Conservation (phyloP, 2,329 filamentous ascomycete species). For the Apiospora pterosperma region DNA sequence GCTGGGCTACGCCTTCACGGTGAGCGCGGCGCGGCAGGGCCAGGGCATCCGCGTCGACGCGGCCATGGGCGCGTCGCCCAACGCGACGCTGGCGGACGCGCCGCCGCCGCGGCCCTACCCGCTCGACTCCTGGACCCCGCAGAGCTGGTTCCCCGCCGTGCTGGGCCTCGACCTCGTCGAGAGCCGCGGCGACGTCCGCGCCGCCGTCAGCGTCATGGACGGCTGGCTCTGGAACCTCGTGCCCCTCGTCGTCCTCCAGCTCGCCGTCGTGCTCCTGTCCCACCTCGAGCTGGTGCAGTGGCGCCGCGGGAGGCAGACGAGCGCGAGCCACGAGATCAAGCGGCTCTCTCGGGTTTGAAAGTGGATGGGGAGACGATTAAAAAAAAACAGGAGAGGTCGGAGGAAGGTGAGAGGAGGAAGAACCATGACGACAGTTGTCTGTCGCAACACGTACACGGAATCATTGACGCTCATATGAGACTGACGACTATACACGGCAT, state of each 20-base stretch:
- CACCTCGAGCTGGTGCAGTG: not conserved
- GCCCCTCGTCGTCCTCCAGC: conserved; percentile 24
- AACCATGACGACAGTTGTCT: too few relatives aligned
- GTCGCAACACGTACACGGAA: too few relatives aligned
- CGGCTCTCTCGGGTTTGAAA: not conserved
- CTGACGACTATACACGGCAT: too few relatives aligned
- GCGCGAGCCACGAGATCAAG: not conserved
- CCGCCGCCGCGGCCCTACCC: conserved; percentile 24
- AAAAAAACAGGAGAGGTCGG: not conserved
- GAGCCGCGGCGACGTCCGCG: conserved; percentile 19
- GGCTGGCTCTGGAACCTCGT: conserved; percentile 37
- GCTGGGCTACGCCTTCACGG: conserved; percentile 32
- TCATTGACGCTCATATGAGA: too few relatives aligned
- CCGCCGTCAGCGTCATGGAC: conserved; percentile 26
- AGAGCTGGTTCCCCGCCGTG: conserved; percentile 35
- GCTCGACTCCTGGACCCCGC: conserved; percentile 32
- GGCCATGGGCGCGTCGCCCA: conserved; percentile 12
- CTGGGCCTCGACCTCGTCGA: conserved; percentile 26
- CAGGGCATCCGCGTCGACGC: conserved; percentile 28
- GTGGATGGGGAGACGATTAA: not conserved
- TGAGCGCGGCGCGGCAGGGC: conserved; percentile 23
- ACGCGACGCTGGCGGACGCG: conserved; percentile 8
- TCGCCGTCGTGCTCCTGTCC: conserved; percentile 16
- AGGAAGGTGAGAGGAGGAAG: not conserved
- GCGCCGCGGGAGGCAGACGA: not conserved